These are phyloP conservation scores for Blastomyces parvus DNA, from an alignment of 2,329 filamentous ascomycete genomes.

Conservation along the genomic window DNA sequence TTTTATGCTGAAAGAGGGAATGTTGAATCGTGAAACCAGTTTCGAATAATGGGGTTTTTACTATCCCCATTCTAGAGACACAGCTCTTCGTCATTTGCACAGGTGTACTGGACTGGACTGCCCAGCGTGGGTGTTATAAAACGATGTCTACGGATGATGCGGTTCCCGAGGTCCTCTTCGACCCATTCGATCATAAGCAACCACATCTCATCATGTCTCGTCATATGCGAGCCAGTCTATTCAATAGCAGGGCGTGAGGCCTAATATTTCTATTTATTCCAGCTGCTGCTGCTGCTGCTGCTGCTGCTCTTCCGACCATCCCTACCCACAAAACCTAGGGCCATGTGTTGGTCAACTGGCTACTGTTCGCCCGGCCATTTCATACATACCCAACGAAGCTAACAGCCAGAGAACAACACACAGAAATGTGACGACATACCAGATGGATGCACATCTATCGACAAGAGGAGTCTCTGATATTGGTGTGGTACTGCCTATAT, in stretches of 20 bases:
- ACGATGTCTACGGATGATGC: no score
- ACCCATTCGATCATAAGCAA: no score
- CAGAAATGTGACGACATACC: background rate
- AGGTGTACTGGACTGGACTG: no score
- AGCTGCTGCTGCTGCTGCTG: background rate
- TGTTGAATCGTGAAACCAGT: background rate
- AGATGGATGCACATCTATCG: background rate
- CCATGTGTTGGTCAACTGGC: background rate
- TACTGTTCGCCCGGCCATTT: background rate
- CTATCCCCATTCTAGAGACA: no score
- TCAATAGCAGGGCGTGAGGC: background rate
- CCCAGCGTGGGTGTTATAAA: no score
- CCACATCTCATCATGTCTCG: background rate
- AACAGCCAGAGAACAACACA: conserved; percentile 1
- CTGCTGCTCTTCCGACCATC: no score
- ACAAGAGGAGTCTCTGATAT: background rate
- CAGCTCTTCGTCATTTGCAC: no score
- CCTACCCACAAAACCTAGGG: background rate
- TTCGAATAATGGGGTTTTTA: background rate
- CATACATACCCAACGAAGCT: background rate
- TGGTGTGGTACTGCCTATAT: background rate
- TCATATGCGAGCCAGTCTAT: background rate
- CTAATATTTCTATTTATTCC: background rate
- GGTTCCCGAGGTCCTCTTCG: no score
- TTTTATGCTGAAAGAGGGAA: background rate